These are phyloP conservation scores for Lactarius tabidus DNA, from an alignment of 768 basidiomycete species.

Conservation along the genomic window DNA sequence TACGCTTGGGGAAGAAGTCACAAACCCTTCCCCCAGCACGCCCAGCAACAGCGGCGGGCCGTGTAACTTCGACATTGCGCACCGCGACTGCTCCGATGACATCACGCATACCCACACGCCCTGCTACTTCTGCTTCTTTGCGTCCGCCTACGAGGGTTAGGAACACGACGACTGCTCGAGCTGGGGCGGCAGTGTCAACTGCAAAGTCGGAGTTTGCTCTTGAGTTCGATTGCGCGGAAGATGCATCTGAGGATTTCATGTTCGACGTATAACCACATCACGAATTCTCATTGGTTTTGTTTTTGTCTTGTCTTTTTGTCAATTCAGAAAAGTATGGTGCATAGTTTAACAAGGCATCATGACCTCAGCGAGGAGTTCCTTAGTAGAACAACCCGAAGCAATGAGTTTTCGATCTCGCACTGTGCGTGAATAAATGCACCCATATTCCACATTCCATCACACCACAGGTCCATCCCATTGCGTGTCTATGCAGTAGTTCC, in stretches of 20 bases:
- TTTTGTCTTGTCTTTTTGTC: background rate
- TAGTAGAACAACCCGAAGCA: no score
- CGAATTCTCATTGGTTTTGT: background rate
- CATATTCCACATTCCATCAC: background rate
- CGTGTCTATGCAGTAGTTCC: no score
- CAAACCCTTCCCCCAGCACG: background rate
- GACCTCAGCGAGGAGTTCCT: background rate
- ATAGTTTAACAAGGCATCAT: background rate
- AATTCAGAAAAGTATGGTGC: background rate
- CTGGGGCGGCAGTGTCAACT: background rate
- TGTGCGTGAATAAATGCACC: background rate
- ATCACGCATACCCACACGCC: conserved; percentile 1
- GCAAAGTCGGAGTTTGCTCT: background rate
- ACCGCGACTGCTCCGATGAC: background rate
- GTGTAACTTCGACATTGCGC: background rate
- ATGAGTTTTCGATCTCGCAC: no score
- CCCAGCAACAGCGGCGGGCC: background rate
- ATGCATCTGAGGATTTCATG: conserved; percentile 10
- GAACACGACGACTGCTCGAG: background rate
- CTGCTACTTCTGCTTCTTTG: conserved; percentile 14
- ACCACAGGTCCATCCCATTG: background rate
- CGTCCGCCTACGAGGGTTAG: background rate
- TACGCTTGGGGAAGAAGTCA: background rate
- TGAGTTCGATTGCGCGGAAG: background rate
- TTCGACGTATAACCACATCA: conserved; percentile 12